Base-by-base conservation (phyloP, 805 yeast species). In the Sugiyamaella marilandica region DNA sequence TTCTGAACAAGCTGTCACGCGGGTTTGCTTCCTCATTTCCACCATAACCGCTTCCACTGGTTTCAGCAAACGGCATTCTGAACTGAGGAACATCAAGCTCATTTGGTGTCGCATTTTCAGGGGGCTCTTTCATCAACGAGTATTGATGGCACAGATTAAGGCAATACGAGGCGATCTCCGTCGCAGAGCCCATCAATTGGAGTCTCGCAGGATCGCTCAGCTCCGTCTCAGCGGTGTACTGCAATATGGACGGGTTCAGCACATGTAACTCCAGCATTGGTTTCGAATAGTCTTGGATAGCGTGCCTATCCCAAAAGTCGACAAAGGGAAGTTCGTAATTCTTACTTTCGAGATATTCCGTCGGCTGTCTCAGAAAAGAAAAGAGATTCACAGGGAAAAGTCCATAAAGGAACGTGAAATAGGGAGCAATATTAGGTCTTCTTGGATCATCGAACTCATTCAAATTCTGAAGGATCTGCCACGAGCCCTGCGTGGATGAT, bases 321-420 rank as follows among this genome's bases (percentile, higher is more conserved):
- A 64, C 14, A 51, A 62, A 61, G 1, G 55, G 49, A 5, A 58
- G 51, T 37, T 36, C 55, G 43, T 57, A 57, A 16, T 50, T 45
- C 49, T 62, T 55, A 49, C 52, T 37, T 7, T 58, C 49, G 35
- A 69, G 57, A 57, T 71, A 80, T 36, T 62, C 62, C 2, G 62
- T 54, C 4, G 86, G 81, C 41, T 67, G 63, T 18, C 71, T 67
- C 16, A 74, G 56, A 59, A 78, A 82, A 5, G 62, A 57, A 21
- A 74, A 59, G 4, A 81, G 65, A 55, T 78, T 78, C 19, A 73
- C 62, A 0, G 87, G 87, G 54, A 74, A 83, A 10, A 82, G 62
- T 0, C 84, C 87, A 57, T 83, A 83, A 1, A 83, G 61, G 24
- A 80, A 65, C 0, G 80, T 74, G 49, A 73, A 74, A n/a, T 80